Conservation (phyloP, 148 eudicot species). For the Oxyria digyna region DNA sequence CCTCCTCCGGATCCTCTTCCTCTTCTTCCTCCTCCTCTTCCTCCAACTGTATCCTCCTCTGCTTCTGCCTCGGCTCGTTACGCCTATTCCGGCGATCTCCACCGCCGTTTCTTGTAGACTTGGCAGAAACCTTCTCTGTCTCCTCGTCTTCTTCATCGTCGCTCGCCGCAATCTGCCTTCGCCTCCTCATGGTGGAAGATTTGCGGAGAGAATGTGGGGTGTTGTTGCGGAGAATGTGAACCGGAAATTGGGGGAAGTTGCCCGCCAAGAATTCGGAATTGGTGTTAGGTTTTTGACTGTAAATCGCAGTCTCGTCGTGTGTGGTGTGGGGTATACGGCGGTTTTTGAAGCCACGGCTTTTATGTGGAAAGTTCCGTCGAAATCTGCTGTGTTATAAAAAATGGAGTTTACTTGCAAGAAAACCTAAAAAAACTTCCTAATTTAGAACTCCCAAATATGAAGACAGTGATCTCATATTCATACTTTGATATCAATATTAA, state of each 20-base stretch:
- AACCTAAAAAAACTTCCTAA: too few species aligned
- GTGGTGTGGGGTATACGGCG: not conserved
- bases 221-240: not conserved
- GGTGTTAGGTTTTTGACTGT: not conserved
- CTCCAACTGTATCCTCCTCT: constrained; percentile 15
- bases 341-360: not conserved
- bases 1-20: not conserved
- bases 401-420: too few species aligned
- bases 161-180: constrained; percentile 38
- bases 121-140: not conserved
- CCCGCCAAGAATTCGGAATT: not conserved
- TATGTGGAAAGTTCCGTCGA: not conserved
- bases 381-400: not conserved
- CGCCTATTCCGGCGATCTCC: constrained; percentile 18
- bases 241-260: not conserved
- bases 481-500: too few species aligned
- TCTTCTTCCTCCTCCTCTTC: constrained; percentile 12
- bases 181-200: constrained; percentile 31
- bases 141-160: constrained; percentile 50
- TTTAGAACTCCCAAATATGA: too few species aligned
- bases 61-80: constrained; percentile 13
- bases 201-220: not conserved
- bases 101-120: constrained; percentile 21
- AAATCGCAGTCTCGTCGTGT: not conserved
- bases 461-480: too few species aligned